Conservation (phyloP, 148 eudicot genomes). For the Chenopodium quinoa region DNA sequence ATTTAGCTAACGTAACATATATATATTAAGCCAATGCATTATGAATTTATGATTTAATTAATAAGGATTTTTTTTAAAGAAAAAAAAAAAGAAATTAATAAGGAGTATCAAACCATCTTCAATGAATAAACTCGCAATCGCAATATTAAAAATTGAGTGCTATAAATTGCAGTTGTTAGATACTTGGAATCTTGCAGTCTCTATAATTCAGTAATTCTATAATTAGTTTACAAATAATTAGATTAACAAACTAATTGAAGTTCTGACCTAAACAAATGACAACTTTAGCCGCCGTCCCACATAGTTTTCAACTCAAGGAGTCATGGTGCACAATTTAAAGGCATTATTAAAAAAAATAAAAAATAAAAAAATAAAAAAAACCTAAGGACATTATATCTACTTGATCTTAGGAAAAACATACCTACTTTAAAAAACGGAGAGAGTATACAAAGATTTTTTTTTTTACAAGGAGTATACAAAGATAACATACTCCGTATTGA, state of each 20-base stretch:
- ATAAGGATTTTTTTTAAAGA: background rate
- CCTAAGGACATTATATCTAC: too few relatives aligned
- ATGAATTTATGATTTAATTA: background rate
- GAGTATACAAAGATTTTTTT: too few relatives aligned
- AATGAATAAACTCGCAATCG: background rate
- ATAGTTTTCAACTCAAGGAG: background rate
- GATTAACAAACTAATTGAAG: background rate
- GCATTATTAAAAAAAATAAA: too few relatives aligned
- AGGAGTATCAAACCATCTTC: background rate
- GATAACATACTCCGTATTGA: too few relatives aligned
- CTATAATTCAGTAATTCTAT: background rate
- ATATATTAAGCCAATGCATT: background rate
- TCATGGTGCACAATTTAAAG: too few relatives aligned
- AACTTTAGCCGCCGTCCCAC: constrained; percentile 11
- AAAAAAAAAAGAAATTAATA: too few relatives aligned
- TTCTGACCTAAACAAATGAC: background rate
- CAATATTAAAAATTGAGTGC: background rate
- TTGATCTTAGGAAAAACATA: too few relatives aligned
- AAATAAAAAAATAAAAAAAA: too few relatives aligned
- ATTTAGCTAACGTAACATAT: too few relatives aligned
- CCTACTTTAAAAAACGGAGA: too few relatives aligned
- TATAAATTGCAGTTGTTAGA: background rate
- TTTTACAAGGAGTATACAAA: too few relatives aligned
- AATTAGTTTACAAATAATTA: background rate
- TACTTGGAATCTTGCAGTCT: background rate